phyloP scores from a whole-genome alignment of 2,329 filamentous ascomycete species.

The Colletotrichum chrysophilum region DNA sequence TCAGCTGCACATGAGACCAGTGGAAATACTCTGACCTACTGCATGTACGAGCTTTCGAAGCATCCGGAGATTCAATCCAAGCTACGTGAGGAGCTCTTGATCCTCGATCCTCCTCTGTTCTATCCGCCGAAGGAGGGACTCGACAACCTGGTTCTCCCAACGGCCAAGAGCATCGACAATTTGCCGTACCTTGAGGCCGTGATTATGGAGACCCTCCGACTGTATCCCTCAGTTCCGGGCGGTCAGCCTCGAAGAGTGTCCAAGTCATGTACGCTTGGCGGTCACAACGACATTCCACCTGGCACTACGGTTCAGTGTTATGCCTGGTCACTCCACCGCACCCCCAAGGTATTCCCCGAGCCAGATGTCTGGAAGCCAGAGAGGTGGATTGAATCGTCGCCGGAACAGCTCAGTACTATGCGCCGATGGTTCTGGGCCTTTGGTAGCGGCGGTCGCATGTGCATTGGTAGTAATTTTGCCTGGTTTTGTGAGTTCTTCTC shows the following conservation, averaged over 20 bases:
- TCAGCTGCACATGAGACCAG: not conserved
- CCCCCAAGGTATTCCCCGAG: not conserved
- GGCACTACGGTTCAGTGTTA: not conserved
- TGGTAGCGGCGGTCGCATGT: not conserved
- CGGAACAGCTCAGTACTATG: not conserved
- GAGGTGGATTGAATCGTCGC: not conserved
- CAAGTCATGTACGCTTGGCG: not conserved
- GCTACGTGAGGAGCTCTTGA: not conserved
- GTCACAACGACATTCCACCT: not conserved
- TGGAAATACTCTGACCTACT: not conserved
- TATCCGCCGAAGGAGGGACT: not conserved
- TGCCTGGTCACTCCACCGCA: not conserved
- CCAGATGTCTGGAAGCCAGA: not conserved
- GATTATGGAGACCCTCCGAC: not conserved
- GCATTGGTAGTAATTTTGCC: not conserved
- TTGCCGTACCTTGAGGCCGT: not conserved
- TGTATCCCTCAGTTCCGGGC: not conserved
- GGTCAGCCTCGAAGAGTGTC: not conserved
- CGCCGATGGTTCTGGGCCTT: not conserved
- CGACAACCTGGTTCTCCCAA: accelerated
- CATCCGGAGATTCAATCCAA: not conserved
- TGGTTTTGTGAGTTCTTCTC: not conserved
- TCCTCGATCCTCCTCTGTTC: not conserved
- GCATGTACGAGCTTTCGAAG: not conserved
- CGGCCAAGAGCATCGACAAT: not conserved